phyloP scores from a whole-genome alignment of 1,284 basidiomycete genomes.

The Leccinum fallax region DNA sequence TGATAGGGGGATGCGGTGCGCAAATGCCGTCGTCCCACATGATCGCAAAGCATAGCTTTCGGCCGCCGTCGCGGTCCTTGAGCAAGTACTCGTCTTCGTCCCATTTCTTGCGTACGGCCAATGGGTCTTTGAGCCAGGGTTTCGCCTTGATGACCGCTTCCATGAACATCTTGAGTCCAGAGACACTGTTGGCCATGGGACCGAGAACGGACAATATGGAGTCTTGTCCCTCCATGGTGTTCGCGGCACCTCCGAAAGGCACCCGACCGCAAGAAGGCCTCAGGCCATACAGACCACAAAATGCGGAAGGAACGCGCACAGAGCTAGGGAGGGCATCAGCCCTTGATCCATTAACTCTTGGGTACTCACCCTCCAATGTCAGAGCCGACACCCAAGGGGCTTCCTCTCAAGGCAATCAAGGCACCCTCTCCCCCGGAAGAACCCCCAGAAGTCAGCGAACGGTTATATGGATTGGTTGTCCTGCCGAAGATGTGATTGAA shows the following conservation, averaged over 20 bases:
- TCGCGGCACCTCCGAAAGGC: slow-evolving; percentile 66
- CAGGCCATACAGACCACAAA: slow-evolving; percentile 69
- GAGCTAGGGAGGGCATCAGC: slow-evolving; percentile 43
- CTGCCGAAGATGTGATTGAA: slow-evolving; percentile 68
- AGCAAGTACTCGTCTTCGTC: slow-evolving; percentile 59
- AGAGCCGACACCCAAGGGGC: slow-evolving; percentile 65
- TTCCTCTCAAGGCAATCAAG: slow-evolving; percentile 57
- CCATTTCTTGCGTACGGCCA: slow-evolving; percentile 66
- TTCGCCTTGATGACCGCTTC: slow-evolving; percentile 56
- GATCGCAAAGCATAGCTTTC: slow-evolving; percentile 60
- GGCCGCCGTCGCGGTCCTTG: slow-evolving; percentile 58
- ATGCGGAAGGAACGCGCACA: slow-evolving; percentile 60
- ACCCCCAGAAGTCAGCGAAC: slow-evolving; percentile 54
- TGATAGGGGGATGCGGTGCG: slow-evolving; percentile 73
- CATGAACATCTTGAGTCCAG: slow-evolving; percentile 64
- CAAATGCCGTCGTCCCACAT: slow-evolving; percentile 64
- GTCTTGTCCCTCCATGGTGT: slow-evolving; percentile 71
- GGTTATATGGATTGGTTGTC: slow-evolving; percentile 66
- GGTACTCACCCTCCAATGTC: slow-evolving; percentile 62
- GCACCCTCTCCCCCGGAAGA: slow-evolving; percentile 71
- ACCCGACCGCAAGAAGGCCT: slow-evolving; percentile 72
- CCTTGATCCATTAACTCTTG: background rate
- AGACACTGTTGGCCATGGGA: slow-evolving; percentile 62
- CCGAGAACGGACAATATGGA: slow-evolving; percentile 73
- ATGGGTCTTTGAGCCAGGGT: slow-evolving; percentile 73